Evolutionary conservation across 2,329 filamentous ascomycete genomes (phyloP).

Genomic region (Aspergillus uvarum): DNA sequence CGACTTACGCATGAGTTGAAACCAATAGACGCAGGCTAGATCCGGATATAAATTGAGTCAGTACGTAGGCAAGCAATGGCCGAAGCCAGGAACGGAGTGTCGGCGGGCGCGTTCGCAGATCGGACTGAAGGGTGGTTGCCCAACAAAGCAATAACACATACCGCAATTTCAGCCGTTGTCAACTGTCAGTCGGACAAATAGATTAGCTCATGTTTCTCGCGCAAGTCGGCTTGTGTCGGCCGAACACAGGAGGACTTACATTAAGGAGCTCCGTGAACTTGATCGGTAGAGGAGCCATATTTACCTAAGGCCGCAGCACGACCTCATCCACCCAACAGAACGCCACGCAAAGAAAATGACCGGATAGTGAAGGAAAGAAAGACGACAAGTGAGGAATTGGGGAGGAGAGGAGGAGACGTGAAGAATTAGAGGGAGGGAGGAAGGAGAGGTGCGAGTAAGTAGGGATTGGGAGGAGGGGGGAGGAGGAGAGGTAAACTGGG

Average conservation of each 20-base stretch:
- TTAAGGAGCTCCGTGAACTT: constrained; percentile 91
- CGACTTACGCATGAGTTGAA: constrained; percentile 80
- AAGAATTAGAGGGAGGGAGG: constrained; percentile 19
- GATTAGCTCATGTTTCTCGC: constrained; percentile 31
- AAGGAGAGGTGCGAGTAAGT: constrained; percentile 5
- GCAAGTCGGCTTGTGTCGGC: not conserved
- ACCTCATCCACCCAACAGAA: constrained; percentile 45
- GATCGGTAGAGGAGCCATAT: constrained; percentile 72
- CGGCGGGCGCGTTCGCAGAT: constrained; percentile 13
- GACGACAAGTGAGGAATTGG: constrained; percentile 17
- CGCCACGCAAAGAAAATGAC: constrained; percentile 37
- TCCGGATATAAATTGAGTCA: constrained; percentile 28
- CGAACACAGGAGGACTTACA: constrained; percentile 51
- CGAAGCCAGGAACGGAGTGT: not conserved
- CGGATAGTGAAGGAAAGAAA: constrained; percentile 20
- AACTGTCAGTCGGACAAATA: constrained; percentile 42
- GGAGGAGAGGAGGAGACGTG: constrained; percentile 13
- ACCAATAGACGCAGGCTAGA: constrained; percentile 69
- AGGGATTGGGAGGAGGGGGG: constrained; percentile 17
- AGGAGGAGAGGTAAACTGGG: constrained; percentile 26
- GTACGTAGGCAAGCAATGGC: constrained; percentile 3
- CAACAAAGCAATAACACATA: constrained; percentile 40
- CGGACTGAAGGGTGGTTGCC: constrained; percentile 10
- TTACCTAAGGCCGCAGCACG: constrained; percentile 44
- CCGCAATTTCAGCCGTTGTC: constrained; percentile 54